Evolutionary conservation across 176 grass and related monocot genomes (phyloP).

Genomic region (Aegilops speltoides): DNA sequence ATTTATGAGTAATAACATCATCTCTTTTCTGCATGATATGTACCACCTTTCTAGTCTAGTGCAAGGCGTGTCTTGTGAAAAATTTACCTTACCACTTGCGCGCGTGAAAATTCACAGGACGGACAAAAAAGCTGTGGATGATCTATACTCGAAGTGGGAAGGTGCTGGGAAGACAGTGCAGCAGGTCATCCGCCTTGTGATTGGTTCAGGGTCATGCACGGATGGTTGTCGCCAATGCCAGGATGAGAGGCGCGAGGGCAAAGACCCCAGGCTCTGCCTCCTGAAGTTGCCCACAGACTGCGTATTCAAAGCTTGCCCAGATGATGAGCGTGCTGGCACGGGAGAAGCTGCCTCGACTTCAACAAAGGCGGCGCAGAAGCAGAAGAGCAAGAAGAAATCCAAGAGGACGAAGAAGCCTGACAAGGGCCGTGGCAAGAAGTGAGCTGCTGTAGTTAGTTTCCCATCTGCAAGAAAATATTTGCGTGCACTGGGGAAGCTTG

Average conservation of each 20-base stretch:
- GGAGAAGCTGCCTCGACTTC: conserved; percentile 9
- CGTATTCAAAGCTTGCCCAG: background rate
- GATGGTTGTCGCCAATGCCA: background rate
- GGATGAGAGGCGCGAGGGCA: too few relatives aligned
- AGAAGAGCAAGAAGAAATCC: conserved; percentile 37
- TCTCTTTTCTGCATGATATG: background rate
- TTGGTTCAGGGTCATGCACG: background rate
- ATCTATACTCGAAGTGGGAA: conserved; percentile 11
- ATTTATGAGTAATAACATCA: background rate
- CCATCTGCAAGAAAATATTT: background rate
- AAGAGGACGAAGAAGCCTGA: background rate
- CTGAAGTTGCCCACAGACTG: too few relatives aligned
- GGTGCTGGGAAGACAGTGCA: conserved; percentile 25
- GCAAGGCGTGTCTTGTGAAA: background rate
- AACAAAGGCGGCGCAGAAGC: conserved; percentile 6
- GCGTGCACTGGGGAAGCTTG: background rate
- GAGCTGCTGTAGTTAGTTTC: background rate
- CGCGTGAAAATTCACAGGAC: background rate
- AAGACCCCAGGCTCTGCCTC: too few relatives aligned
- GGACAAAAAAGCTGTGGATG: background rate
- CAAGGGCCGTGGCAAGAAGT: conserved; percentile 32
- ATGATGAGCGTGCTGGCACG: background rate
- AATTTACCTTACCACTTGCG: background rate
- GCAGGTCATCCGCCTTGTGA: conserved; percentile 30
- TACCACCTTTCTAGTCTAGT: background rate